These are phyloP conservation scores for Rhynchosporium secalis DNA, from an alignment of 2,329 filamentous ascomycete species.

Conservation along the genomic window DNA sequence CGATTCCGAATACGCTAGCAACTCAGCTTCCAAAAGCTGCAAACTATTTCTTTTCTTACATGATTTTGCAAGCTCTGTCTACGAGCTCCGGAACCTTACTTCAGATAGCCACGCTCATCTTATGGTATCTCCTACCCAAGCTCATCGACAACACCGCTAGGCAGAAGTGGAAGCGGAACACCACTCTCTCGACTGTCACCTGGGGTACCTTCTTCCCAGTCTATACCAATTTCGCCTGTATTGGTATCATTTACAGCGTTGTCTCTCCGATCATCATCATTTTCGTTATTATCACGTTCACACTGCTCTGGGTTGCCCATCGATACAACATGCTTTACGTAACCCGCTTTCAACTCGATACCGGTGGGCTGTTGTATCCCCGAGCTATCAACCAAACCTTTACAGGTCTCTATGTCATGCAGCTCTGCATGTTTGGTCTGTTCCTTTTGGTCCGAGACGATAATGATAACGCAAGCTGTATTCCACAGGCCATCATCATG, in stretches of 20 bases:
- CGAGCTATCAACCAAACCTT: conserved; percentile 94
- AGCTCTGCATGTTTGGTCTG: conserved; percentile 82
- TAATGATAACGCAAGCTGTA: conserved; percentile 56
- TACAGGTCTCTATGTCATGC: conserved; percentile 92
- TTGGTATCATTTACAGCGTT: conserved; percentile 84
- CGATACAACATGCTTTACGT: conserved; percentile 98
- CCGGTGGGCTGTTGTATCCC: conserved; percentile 88
- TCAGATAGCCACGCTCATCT: conserved; percentile 74
- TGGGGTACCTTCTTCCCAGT: conserved; percentile 96
- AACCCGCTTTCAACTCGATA: conserved; percentile 84
- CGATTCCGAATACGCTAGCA: conserved; percentile 71
- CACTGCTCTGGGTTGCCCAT: conserved; percentile 89
- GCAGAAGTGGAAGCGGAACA: conserved; percentile 85
- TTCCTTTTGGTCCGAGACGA: conserved; percentile 76
- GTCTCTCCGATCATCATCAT: conserved; percentile 87
- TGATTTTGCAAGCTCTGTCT: conserved; percentile 90
- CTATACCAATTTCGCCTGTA: conserved; percentile 95
- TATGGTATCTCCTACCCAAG: conserved; percentile 80
- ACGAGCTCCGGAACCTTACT: conserved; percentile 87
- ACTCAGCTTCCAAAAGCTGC: conserved; percentile 79
- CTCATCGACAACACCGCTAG: conserved; percentile 79
- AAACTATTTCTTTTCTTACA: conserved; percentile 99
- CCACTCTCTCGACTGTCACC: conserved; percentile 70
- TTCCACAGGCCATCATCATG: conserved; percentile 82
- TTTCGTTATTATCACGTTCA: conserved; percentile 91